Percentiles rank a stretch among this genome's conserved stretches.
Conservation (phyloP, 805 yeast genomes). For the Kodamaea hsintzibuensis region DNA sequence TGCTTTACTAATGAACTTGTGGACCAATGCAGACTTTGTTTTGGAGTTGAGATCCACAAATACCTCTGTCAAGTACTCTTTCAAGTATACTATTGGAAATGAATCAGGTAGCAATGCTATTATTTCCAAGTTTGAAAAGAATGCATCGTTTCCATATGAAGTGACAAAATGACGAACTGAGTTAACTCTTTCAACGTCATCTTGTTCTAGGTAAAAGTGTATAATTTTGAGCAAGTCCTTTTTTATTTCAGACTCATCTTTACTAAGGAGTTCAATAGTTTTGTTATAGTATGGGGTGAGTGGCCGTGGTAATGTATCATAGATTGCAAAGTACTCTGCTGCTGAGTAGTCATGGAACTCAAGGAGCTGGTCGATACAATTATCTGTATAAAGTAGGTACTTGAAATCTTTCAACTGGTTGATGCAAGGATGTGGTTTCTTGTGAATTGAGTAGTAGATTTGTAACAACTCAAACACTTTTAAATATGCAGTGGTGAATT, state of each 20-base stretch:
- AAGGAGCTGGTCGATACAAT: conserved; percentile 13
- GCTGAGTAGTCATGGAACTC: conserved; percentile 30
- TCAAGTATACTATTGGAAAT: conserved; percentile 30
- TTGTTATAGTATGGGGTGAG: not conserved
- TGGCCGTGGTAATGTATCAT: conserved; percentile 19
- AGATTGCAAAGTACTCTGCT: conserved; percentile 34
- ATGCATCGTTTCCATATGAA: conserved; percentile 20
- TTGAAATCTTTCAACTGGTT: not conserved
- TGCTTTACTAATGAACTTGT: conserved; percentile 31
- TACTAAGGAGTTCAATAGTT: not conserved
- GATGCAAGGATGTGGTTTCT: not conserved
- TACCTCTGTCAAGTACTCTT: conserved; percentile 24
- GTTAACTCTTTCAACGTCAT: conserved; percentile 7
- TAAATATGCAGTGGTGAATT: conserved; percentile 28
- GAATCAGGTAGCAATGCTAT: conserved; percentile 30
- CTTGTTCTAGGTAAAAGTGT: not conserved
- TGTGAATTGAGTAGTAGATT: not conserved
- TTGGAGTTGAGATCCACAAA: conserved; percentile 21
- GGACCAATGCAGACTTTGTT: conserved; percentile 19
- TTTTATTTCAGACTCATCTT: not conserved
- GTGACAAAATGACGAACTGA: conserved; percentile 29
- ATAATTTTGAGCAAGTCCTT: conserved; percentile 2
- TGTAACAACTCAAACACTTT: conserved; percentile 35
- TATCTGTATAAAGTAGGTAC: not conserved
- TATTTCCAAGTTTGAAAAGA: conserved; percentile 26